These are phyloP conservation scores for Boletus sp. DNA, from an alignment of 1,284 basidiomycete genomes.

Conservation along the genomic window DNA sequence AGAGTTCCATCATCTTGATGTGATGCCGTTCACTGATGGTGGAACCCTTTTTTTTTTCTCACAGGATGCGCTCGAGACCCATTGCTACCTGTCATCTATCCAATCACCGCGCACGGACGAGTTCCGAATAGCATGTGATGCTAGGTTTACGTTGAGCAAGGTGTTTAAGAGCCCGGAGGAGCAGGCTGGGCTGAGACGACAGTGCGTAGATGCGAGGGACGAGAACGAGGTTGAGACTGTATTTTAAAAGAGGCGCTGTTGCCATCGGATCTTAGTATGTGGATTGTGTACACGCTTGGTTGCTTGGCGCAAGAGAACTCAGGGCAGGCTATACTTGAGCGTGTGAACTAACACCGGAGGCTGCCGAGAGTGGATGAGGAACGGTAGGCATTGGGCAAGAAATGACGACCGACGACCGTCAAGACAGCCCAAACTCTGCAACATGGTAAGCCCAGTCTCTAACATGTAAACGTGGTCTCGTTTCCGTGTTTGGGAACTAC, in stretches of 20 bases:
- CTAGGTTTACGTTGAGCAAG: constrained; percentile 57
- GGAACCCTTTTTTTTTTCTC: neutral
- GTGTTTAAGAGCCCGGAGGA: constrained; percentile 57
- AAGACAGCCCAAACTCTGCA: constrained; percentile 22
- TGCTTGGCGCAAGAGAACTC: neutral
- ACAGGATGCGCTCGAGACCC: constrained; percentile 47
- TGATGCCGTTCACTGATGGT: neutral
- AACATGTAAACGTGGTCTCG: neutral
- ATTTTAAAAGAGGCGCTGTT: constrained; percentile 16
- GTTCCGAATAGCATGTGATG: constrained; percentile 51
- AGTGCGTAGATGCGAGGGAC: constrained; percentile 24
- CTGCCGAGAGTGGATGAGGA: constrained; percentile 16
- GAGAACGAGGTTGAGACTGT: constrained; percentile 25
- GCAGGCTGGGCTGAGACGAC: constrained; percentile 29
- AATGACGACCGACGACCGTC: constrained; percentile 22
- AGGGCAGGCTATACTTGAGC: constrained; percentile 24
- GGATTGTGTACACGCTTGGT: neutral
- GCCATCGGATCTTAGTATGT: neutral
- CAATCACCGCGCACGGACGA: constrained; percentile 53
- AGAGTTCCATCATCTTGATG: neutral
- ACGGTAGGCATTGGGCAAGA: neutral
- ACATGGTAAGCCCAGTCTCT: constrained; percentile 29
- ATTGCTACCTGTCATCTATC: constrained; percentile 46
- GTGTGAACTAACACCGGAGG: constrained; percentile 25
- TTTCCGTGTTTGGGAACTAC: constrained; percentile 3